Conservation (phyloP, 192 early-diverging fungal genomes). For the Funneliformis geosporum region DNA sequence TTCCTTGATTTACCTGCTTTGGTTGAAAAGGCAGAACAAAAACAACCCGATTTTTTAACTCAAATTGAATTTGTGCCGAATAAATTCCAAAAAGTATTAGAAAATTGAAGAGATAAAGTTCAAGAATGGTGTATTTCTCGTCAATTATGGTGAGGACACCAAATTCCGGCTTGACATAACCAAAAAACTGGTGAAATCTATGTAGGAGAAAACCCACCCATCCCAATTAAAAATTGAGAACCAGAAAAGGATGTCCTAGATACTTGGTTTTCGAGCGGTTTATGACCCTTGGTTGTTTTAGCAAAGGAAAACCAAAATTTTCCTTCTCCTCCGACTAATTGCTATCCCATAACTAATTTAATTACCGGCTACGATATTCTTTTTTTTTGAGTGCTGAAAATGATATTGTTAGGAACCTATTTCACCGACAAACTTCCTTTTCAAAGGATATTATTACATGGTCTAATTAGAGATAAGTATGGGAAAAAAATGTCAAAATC, state of each 20-base stretch:
- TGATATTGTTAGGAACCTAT: slow-evolving; percentile 22
- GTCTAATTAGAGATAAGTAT: slow-evolving; percentile 15
- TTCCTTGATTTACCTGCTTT: slow-evolving; percentile 17
- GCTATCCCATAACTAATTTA: slow-evolving; percentile 9
- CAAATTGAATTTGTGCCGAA: background rate
- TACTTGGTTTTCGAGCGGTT: slow-evolving; percentile 26
- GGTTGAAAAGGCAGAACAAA: background rate
- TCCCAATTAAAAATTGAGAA: background rate
- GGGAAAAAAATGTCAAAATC: slow-evolving; percentile 27
- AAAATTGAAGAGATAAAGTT: background rate
- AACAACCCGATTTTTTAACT: slow-evolving; percentile 4
- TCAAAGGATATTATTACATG: slow-evolving; percentile 23
- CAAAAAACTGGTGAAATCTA: slow-evolving; percentile 25
- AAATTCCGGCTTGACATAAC: slow-evolving; percentile 16
- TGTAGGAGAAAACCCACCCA: background rate
- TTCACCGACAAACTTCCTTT: slow-evolving; percentile 21
- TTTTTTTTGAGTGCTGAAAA: slow-evolving; percentile 29
- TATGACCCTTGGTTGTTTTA: slow-evolving; percentile 3
- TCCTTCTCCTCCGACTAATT: background rate
- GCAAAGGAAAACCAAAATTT: background rate
- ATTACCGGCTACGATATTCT: slow-evolving; percentile 27
- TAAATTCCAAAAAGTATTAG: slow-evolving; percentile 6
- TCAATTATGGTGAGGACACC: slow-evolving; percentile 23
- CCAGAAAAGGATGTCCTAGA: slow-evolving; percentile 23
- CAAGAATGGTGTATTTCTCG: slow-evolving; percentile 19